Conservation (phyloP, 2,329 filamentous ascomycete species). For the Pseudogymnoascus sp. region DNA sequence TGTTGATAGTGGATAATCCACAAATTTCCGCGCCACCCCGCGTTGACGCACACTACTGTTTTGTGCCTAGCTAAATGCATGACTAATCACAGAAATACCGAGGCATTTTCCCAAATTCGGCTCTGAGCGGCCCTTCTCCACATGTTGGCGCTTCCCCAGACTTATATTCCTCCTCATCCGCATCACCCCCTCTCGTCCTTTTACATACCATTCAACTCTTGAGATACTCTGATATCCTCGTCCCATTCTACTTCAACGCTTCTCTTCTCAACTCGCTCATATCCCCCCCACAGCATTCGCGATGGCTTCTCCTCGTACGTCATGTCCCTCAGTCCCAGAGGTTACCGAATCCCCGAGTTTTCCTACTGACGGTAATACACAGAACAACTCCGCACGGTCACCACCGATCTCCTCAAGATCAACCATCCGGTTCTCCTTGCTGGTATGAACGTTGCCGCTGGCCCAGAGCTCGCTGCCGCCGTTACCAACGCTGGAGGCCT, state of each 20-base stretch:
- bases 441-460: slow-evolving; percentile 98
- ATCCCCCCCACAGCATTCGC: slow-evolving; percentile 22
- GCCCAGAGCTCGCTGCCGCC: slow-evolving; percentile 89
- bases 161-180: background rate
- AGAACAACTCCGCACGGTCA: slow-evolving; percentile 84
- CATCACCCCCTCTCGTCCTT: background rate
- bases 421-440: slow-evolving; percentile 92
- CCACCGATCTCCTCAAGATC: slow-evolving; percentile 96
- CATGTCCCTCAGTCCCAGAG: background rate
- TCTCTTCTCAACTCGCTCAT: slow-evolving; percentile 11
- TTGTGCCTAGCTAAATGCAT: slow-evolving; percentile 2
- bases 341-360: background rate
- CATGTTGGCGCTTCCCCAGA: slow-evolving; percentile 8
- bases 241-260: background rate
- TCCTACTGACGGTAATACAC: slow-evolving; percentile 23
- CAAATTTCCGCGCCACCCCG: background rate
- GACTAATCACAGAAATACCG: slow-evolving; percentile 16
- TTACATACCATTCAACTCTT: background rate
- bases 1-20: slow-evolving; percentile 8
- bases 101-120: slow-evolving; percentile 26
- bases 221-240: background rate
- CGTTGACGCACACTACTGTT: slow-evolving; percentile 7
- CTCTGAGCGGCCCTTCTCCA: background rate
- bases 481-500: slow-evolving; percentile 95
- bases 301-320: slow-evolving; percentile 78